Evolutionary conservation across 225 moss, liverwort and hornwort genomes (phyloP).

Genomic region (Marchantia paleacea): DNA sequence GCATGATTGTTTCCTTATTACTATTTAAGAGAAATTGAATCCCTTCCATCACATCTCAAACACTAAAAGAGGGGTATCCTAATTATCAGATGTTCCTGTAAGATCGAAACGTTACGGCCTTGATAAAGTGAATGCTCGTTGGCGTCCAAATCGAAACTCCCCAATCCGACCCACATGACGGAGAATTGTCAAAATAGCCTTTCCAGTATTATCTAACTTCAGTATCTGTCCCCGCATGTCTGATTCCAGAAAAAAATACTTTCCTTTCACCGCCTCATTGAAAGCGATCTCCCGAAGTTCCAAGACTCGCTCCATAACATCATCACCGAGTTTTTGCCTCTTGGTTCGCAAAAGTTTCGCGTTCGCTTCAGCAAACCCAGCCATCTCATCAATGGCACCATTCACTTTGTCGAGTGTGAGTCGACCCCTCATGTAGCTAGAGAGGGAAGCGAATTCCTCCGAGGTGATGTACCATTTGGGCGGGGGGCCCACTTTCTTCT

Average conservation of each 20-base stretch:
- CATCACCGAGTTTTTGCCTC: slow-evolving; percentile 79
- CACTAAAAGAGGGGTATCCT: too few species aligned
- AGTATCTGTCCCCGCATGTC: slow-evolving; percentile 80
- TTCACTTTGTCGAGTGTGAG: slow-evolving; percentile 88
- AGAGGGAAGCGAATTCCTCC: slow-evolving; percentile 78
- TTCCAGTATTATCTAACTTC: slow-evolving; percentile 91
- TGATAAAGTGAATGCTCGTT: slow-evolving; percentile 60
- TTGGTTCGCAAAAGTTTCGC: slow-evolving; percentile 73
- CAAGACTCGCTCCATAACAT: slow-evolving; percentile 67
- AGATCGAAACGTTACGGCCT: slow-evolving; percentile 33
- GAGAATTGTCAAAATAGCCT: slow-evolving; percentile 80
- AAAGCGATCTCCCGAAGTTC: slow-evolving; percentile 82
- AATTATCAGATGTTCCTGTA: too few species aligned
- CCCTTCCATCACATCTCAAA: too few species aligned
- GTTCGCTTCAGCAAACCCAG: slow-evolving; percentile 69
- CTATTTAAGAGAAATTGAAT: too few species aligned
- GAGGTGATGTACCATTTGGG: slow-evolving; percentile 72
- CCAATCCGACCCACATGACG: slow-evolving; percentile 82
- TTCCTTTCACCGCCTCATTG: slow-evolving; percentile 70
- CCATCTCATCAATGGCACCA: slow-evolving; percentile 82
- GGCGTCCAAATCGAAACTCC: slow-evolving; percentile 74
- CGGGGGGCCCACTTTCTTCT: slow-evolving; percentile 60
- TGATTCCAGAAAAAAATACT: slow-evolving; percentile 74
- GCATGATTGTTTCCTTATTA: too few species aligned
- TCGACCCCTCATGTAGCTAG: slow-evolving; percentile 95